These are phyloP conservation scores for Talaromyces sp. DNA, from an alignment of 2,329 filamentous ascomycete genomes.

Conservation along the genomic window DNA sequence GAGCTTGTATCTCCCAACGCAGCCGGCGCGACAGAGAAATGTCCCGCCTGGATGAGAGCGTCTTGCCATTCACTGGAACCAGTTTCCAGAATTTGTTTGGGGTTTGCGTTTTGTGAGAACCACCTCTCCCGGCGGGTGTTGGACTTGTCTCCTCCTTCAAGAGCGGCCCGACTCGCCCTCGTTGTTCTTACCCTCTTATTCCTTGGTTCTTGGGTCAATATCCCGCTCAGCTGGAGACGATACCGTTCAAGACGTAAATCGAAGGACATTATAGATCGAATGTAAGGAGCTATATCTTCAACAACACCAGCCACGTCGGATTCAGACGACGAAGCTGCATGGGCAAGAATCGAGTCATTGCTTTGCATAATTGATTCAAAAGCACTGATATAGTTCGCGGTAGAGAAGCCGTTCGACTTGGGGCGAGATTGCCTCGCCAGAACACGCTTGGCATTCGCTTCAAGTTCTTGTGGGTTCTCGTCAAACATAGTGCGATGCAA, in stretches of 20 bases:
- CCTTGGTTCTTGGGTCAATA: conserved; percentile 57
- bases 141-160: conserved; percentile 68
- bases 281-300: conserved; percentile 79
- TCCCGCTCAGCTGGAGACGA: conserved; percentile 57
- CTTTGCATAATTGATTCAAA: conserved; percentile 50
- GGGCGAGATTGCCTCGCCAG: conserved; percentile 19
- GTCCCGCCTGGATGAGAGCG: conserved; percentile 26
- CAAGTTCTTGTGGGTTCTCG: conserved; percentile 19
- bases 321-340: conserved; percentile 67
- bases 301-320: conserved; percentile 62
- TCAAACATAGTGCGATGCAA: conserved; percentile 21
- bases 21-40: conserved; percentile 25
- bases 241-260: conserved; percentile 68
- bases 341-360: conserved; percentile 26
- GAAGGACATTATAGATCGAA: conserved; percentile 77
- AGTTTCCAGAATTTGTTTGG: conserved; percentile 61
- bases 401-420: conserved; percentile 22
- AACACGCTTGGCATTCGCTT: conserved; percentile 25
- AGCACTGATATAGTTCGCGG: conserved; percentile 41
- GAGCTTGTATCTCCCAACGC: conserved; percentile 14
- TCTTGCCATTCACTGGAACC: conserved; percentile 44
- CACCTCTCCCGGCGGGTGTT: conserved; percentile 67
- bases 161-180: conserved; percentile 67
- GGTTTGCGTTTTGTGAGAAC: conserved; percentile 61
- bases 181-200: conserved; percentile 65